Evolutionary conservation across 345 rosid genomes (phyloP), one percentile per base, ranked within the genome.

Genomic region (Rubroshorea leprosula): DNA sequence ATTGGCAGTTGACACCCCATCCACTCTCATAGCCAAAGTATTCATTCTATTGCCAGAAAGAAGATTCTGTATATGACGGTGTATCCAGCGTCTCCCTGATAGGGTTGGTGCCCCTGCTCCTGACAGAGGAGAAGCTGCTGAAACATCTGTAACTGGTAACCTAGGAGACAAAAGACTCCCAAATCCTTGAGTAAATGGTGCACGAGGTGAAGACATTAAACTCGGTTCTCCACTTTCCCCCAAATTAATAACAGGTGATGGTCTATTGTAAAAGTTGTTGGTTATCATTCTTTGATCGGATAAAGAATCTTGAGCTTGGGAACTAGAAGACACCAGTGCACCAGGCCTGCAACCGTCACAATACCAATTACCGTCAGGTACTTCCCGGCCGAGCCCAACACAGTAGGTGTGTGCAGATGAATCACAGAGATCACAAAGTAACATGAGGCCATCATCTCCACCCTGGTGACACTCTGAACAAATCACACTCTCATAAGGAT

Each of bases 351-450:
- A 94, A 65, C 76, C 99, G 56, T 94, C 85, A 61, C 99, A 94
- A 64, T 94, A 94, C 99, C 99, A 94, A 77, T 87, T 94, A 39
- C 97, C 99, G 54, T 83, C 97, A 5, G 99, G 99, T 7, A 94
- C 99, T 72, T 87, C 95, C 67, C 77, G 67, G 55, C 97, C 96
- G 1, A 90, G 95, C 61, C 99, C 99, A 38, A 87, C 99, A 43
- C 99, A 94, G 68, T 76, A 94, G 17, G 99, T 90, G 74, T 94
- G 99, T 17, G 99, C 97, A 46, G 99, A 84, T 67, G 99, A 94
- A 81, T 94, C 99, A 64, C 99, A 94, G 54, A 85, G 65, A 72
- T 94, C 99, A 62, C 99, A 94, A 7, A 94, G 85, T 64, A 94
- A 79, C 97, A 94, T 94, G 26, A 90, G 95, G 62, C 79, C 99